A percentile compares a stretch with the other conserved stretches of the same genome.
These are phyloP conservation scores for Candida freyschussii DNA, from an alignment of 1,139 yeast genomes.

Conservation along the genomic window DNA sequence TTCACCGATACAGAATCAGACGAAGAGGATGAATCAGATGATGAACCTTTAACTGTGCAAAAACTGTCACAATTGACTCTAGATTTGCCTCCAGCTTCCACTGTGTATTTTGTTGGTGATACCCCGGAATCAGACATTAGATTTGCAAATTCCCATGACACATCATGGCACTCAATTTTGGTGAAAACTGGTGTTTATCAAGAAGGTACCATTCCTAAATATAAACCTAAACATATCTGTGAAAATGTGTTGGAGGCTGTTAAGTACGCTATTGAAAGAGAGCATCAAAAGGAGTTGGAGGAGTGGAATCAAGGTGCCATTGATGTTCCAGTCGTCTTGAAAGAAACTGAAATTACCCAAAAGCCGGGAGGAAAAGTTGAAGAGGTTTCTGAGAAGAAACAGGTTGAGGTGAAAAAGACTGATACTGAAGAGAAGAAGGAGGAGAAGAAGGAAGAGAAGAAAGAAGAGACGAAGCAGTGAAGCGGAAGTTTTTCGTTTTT, in stretches of 20 bases:
- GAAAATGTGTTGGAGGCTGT: conserved; percentile 79
- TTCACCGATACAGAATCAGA: conserved; percentile 28
- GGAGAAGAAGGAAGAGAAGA: too few species aligned
- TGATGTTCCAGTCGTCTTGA: conserved; percentile 26
- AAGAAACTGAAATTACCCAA: conserved; percentile 14
- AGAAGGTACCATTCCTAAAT: conserved; percentile 73
- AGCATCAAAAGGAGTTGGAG: conserved; percentile 60
- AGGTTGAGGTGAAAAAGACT: too few species aligned
- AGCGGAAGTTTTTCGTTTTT: too few species aligned
- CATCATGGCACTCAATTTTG: conserved; percentile 76
- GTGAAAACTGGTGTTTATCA: conserved; percentile 87
- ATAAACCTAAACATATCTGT: conserved; percentile 69
- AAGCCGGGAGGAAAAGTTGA: too few species aligned
- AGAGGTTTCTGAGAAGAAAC: too few species aligned
- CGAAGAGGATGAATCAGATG: conserved; percentile 31
- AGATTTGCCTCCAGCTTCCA: conserved; percentile 75
- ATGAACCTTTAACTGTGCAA: conserved; percentile 37
- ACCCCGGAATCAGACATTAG: conserved; percentile 90
- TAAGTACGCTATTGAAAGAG: conserved; percentile 75
- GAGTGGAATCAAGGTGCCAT: conserved; percentile 53
- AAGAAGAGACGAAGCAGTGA: too few species aligned
- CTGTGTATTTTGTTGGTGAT: conserved; percentile 86
- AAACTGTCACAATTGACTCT: conserved; percentile 35
- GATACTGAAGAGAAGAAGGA: too few species aligned
- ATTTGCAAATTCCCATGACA: conserved; percentile 82